These are phyloP conservation scores for Rosa lucieae DNA, from an alignment of 306 rosid genomes.

Conservation along the genomic window DNA sequence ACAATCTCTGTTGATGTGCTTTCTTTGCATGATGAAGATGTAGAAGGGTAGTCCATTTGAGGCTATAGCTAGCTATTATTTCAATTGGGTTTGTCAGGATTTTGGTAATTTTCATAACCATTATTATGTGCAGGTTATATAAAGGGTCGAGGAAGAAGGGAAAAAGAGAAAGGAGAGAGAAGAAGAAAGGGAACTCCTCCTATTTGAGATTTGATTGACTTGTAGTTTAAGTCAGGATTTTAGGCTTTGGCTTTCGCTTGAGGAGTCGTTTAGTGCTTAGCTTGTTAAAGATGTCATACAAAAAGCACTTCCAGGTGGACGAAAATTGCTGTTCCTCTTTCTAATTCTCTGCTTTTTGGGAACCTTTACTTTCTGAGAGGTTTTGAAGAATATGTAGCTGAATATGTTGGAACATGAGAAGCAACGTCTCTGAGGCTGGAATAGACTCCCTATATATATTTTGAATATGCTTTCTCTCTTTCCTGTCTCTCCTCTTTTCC, in stretches of 20 bases:
- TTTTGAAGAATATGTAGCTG: conserved; percentile 9
- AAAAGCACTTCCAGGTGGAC: conserved; percentile 30
- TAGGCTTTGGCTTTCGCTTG: conserved; percentile 39
- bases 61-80: neutral
- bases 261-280: conserved; percentile 56
- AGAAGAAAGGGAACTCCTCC: conserved; percentile 38
- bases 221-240: conserved; percentile 53
- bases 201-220: conserved; percentile 58
- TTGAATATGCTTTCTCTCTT: neutral
- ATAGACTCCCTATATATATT: neutral
- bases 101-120: neutral
- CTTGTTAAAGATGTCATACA: conserved; percentile 46
- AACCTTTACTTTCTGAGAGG: conserved; percentile 29
- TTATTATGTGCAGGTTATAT: conserved; percentile 15
- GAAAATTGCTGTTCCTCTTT: conserved; percentile 30
- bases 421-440: conserved; percentile 12
- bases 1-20: conserved; percentile 54
- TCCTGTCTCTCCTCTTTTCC: neutral
- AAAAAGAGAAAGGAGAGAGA: conserved; percentile 27
- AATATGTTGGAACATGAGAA: conserved; percentile 36
- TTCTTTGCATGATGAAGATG: conserved; percentile 40
- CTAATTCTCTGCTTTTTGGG: conserved; percentile 31
- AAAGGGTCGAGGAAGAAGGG: conserved; percentile 17
- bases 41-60: conserved; percentile 40
- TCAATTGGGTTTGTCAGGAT: conserved; percentile 9